Evolutionary conservation across 2,329 filamentous ascomycete species (phyloP).

Genomic region (Westerdykella ornata): DNA sequence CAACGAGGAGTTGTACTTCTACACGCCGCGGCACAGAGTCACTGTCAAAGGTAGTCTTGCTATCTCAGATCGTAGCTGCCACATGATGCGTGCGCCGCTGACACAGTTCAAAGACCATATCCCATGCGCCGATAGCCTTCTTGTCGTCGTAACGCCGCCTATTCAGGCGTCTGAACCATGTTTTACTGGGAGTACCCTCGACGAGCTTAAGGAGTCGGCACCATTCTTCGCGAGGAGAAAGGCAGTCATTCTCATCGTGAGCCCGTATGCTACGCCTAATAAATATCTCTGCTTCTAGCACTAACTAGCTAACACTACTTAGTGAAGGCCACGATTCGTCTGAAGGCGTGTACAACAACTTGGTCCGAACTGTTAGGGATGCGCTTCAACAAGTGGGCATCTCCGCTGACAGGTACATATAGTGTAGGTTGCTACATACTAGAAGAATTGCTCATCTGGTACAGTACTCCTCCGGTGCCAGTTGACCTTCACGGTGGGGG

Average conservation of each 20-base stretch:
- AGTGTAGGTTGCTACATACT: not conserved
- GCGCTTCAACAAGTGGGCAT: conserved; percentile 1
- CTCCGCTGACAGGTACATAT: not conserved
- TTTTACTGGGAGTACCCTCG: not conserved
- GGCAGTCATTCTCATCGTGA: not conserved
- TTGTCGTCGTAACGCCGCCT: conserved; percentile 1
- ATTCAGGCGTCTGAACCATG: not conserved
- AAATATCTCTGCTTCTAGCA: not conserved
- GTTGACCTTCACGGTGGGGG: not conserved
- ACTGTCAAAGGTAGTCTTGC: not conserved
- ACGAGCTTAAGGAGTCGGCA: conserved; percentile 1
- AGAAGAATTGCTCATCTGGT: not conserved
- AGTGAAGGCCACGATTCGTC: not conserved
- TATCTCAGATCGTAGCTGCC: not conserved
- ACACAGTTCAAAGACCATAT: conserved; percentile 1
- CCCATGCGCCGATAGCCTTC: not conserved
- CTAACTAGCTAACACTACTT: not conserved
- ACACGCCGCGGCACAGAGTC: not conserved
- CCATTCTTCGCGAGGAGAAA: not conserved
- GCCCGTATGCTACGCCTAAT: not conserved
- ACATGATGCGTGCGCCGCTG: not conserved
- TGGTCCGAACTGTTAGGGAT: not conserved
- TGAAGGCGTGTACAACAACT: conserved; percentile 1
- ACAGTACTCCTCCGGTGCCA: not conserved
- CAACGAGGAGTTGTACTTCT: conserved; percentile 1